A percentile compares a stretch with the other conserved stretches of the same genome.
These are phyloP conservation scores for Penicillium hesseltinei DNA, from an alignment of 2,329 filamentous ascomycete species.

Conservation along the genomic window DNA sequence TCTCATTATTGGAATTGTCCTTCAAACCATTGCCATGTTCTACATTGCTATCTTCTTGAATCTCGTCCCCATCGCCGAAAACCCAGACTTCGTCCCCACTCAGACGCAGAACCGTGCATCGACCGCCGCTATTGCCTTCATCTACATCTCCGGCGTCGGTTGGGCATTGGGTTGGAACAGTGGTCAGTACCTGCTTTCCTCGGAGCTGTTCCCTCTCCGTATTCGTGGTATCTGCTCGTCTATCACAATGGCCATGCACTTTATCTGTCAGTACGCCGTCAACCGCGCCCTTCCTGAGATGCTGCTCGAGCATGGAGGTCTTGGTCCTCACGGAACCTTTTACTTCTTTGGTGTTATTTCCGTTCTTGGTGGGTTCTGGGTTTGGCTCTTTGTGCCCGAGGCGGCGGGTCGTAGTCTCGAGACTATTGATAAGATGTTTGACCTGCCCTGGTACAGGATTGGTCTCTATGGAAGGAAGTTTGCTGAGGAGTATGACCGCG, in stretches of 20 bases:
- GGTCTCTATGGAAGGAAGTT: slow-evolving; percentile 42
- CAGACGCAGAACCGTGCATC: slow-evolving; percentile 53
- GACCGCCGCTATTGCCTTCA: slow-evolving; percentile 64
- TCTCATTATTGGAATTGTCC: slow-evolving; percentile 55
- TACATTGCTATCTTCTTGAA: slow-evolving; percentile 60
- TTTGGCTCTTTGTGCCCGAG: slow-evolving; percentile 69
- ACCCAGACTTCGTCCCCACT: slow-evolving; percentile 48
- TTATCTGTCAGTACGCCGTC: slow-evolving; percentile 72
- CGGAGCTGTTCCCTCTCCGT: slow-evolving; percentile 69
- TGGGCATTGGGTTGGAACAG: slow-evolving; percentile 69
- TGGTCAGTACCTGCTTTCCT: slow-evolving; percentile 71
- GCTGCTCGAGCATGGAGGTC: slow-evolving; percentile 52
- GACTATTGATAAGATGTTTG: slow-evolving; percentile 67
- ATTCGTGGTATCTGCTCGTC: slow-evolving; percentile 66
- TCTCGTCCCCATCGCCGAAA: slow-evolving; percentile 55
- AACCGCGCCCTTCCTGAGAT: slow-evolving; percentile 68
- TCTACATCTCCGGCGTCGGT: slow-evolving; percentile 63
- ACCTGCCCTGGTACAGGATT: slow-evolving; percentile 69
- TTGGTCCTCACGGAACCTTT: slow-evolving; percentile 63
- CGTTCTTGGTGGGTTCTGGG: slow-evolving; percentile 63
- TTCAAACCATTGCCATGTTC: slow-evolving; percentile 58
- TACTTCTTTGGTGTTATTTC: slow-evolving; percentile 69
- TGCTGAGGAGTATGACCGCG: slow-evolving; percentile 12
- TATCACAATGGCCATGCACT: slow-evolving; percentile 71
- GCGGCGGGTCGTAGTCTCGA: slow-evolving; percentile 54